phyloP scores from a whole-genome alignment of 73 alveolate species.

The Paramecium octaurelia region DNA sequence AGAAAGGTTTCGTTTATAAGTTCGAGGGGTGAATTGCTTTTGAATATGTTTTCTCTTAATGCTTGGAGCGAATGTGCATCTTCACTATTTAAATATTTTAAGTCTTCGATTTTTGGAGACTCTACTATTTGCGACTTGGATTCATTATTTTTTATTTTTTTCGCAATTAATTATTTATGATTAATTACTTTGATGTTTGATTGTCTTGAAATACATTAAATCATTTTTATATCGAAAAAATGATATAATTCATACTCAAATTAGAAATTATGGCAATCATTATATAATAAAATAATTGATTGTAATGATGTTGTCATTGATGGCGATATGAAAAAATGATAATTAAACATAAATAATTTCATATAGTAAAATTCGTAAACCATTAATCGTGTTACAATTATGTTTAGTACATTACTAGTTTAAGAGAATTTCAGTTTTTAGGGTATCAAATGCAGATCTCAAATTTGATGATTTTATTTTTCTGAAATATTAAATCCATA shows the following conservation, averaged over 20 bases:
- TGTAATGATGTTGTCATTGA: not conserved
- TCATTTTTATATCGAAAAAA: not conserved
- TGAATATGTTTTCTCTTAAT: not conserved
- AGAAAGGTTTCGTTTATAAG: not conserved
- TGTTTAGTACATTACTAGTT: not conserved
- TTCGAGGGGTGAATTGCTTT: not conserved
- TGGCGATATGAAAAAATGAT: not conserved
- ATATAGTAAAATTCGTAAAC: not conserved
- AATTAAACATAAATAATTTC: not conserved
- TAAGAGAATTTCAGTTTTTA: not conserved
- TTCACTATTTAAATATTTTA: not conserved
- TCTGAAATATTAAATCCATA: too few relatives aligned
- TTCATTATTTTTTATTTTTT: not conserved
- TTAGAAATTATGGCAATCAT: not conserved
- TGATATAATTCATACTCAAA: not conserved
- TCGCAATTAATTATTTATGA: not conserved
- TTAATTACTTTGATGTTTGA: not conserved
- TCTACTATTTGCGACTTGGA: conserved; percentile 3
- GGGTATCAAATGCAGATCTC: not conserved
- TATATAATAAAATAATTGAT: not conserved
- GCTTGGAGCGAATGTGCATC: not conserved
- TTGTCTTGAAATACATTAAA: not conserved
- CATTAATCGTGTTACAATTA: not conserved
- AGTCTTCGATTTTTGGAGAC: not conserved
- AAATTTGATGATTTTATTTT: not conserved